phyloP scores from a whole-genome alignment of 2,329 filamentous ascomycete species.

The Calonectria pseudoturangicola region DNA sequence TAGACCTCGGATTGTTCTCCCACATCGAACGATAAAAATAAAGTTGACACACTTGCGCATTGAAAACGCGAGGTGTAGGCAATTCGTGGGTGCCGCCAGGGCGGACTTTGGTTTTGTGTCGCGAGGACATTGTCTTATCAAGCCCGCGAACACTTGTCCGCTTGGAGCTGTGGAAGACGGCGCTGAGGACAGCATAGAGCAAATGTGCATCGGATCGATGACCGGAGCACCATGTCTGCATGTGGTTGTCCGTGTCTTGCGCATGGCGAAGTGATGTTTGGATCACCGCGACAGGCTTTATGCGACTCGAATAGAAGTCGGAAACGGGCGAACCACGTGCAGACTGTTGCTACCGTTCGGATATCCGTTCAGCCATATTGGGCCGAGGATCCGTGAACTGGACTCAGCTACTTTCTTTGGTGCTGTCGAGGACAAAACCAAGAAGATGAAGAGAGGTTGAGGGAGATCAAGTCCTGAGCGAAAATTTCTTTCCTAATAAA shows the following conservation, averaged over 20 bases:
- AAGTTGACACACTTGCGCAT: conserved; percentile 77
- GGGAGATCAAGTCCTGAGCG: neutral
- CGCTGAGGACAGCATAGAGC: neutral
- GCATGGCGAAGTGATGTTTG: conserved; percentile 41
- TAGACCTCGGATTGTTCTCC: conserved; percentile 79
- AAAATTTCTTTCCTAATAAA: conserved; percentile 40
- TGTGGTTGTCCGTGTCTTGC: conserved; percentile 3
- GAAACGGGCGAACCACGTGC: conserved; percentile 32
- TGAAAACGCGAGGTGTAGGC: conserved; percentile 76
- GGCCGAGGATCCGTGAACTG: neutral
- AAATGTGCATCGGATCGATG: neutral
- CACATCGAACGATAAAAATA: conserved; percentile 73
- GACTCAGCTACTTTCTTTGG: neutral
- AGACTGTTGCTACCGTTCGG: conserved; percentile 29
- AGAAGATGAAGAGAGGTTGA: neutral
- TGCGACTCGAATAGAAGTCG: conserved; percentile 44
- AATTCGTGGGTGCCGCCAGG: conserved; percentile 70
- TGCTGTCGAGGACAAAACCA: conserved; percentile 5
- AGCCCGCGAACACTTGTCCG: conserved; percentile 33
- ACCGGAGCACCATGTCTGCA: neutral
- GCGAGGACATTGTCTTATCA: neutral
- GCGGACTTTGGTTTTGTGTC: conserved; percentile 47
- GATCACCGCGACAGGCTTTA: conserved; percentile 20
- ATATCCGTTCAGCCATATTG: conserved; percentile 16
- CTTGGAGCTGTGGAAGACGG: neutral